Evolutionary conservation across 495 filamentous ascomycete genomes (phyloP), one percentile per base, ranked within the genome.

Genomic region (Penicillium riverlandense): DNA sequence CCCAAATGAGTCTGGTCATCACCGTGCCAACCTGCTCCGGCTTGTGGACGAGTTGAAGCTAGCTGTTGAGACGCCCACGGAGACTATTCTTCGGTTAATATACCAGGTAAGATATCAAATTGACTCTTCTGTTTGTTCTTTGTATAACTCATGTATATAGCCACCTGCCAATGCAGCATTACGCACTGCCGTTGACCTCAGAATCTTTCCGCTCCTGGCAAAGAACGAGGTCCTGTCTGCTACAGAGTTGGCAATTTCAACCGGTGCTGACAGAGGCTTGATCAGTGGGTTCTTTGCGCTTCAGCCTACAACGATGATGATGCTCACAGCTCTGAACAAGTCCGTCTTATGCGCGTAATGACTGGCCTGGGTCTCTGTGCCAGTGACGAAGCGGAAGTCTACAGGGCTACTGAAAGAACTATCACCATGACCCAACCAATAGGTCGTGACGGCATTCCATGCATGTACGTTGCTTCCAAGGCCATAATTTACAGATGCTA

Each of bases 161-260:
- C 64, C 66, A 12, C 64, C 66, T 4, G 64, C 67, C 33, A 70
- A 70, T 53, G 64, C 64, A 6, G 62, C 66, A 1, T 51, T 70
- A 16, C 59, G 63, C 9, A 49, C 53, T 9, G 64, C 63, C 8
- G 52, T 66, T 11, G 66, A 66, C 32, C 38, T 70, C 37, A 51
- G 52, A 2, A 56, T 70, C 27, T 67, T 67, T 22, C 49, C 50
- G 6, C 14, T 63, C 13, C 48, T 70, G n/a, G 40, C 42, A 13
- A 37, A 58, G 22, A 41, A 38, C 10, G 44, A 47, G 9, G 63
- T 61, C 1, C 12, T 69, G 2, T 62, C 60, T 0, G 63, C 60
- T 4, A 38, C 52, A 8, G 52, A 60, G 29, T 28, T 69, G 10
- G 51, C 59, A 1, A 35, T 50, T 29, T 39, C 37, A 22, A 69